These are phyloP conservation scores for Graphilbum fragrans DNA, from an alignment of 2,329 filamentous ascomycete genomes.

Conservation along the genomic window DNA sequence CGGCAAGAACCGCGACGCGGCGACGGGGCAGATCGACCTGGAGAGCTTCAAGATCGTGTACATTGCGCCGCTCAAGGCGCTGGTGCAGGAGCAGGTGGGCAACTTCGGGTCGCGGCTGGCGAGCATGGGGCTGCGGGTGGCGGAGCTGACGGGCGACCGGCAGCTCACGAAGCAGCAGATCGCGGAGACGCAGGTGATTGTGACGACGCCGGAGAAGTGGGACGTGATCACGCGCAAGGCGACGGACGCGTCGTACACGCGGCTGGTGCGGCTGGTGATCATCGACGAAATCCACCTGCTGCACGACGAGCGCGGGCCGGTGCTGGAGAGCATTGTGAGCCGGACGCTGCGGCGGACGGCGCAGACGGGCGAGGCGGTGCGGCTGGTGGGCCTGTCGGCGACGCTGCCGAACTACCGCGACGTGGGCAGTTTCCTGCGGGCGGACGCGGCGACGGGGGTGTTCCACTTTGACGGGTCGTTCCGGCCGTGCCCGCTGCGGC, in stretches of 20 bases:
- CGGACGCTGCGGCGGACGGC: conserved; percentile 87
- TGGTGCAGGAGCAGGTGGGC: conserved; percentile 95
- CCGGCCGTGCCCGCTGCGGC: conserved; percentile 84
- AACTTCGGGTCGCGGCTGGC: conserved; percentile 90
- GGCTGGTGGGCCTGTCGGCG: conserved; percentile 83
- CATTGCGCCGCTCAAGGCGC: conserved; percentile 87
- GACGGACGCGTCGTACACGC: conserved; percentile 92
- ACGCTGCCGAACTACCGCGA: conserved; percentile 95
- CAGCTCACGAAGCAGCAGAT: conserved; percentile 99
- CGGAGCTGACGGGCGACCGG: conserved; percentile 94
- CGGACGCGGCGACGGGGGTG: conserved; percentile 71
- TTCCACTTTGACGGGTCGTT: conserved; percentile 96
- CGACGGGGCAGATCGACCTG: conserved; percentile 86
- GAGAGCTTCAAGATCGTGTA: conserved; percentile 98
- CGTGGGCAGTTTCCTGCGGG: conserved; percentile 88
- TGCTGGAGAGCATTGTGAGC: conserved; percentile 92
- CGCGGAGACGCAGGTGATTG: conserved; percentile 92
- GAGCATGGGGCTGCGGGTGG: conserved; percentile 80
- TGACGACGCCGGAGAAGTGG: conserved; percentile 98
- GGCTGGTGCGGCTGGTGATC: conserved; percentile 88
- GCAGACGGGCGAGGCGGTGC: conserved; percentile 86
- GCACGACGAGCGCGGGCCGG: conserved; percentile 93
- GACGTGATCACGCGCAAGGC: conserved; percentile 98
- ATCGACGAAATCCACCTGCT: conserved; percentile 98
- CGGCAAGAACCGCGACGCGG: conserved; percentile 80